A percentile compares a stretch with the other conserved stretches of the same genome.
Evolutionary conservation across 768 basidiomycete genomes (phyloP).

Genomic region (Agrocybe chaxingu): DNA sequence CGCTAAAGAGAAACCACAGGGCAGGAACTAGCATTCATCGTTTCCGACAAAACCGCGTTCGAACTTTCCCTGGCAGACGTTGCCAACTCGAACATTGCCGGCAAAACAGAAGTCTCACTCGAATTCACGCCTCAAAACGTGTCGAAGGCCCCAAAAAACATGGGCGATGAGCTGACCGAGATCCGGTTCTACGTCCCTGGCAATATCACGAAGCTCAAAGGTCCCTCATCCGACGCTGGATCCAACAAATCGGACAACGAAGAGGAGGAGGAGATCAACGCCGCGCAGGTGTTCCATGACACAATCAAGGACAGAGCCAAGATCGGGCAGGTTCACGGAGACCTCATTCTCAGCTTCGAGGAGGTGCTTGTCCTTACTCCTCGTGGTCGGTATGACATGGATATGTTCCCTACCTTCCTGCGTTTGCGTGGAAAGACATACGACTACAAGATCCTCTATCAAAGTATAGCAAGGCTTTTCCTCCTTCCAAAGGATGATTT

Average conservation of each 20-base stretch:
- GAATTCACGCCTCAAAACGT: conserved; percentile 64
- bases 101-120: conserved; percentile 97
- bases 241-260: conserved; percentile 73
- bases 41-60: conserved; percentile 85
- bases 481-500: conserved; percentile 95
- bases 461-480: conserved; percentile 84
- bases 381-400: conserved; percentile 95
- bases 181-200: conserved; percentile 97
- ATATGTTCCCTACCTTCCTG: conserved; percentile 95
- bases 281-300: conserved; percentile 97
- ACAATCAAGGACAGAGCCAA: conserved; percentile 95
- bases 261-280: conserved; percentile 76
- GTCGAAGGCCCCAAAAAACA: conserved; percentile 35
- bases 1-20: conserved; percentile 41
- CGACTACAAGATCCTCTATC: conserved; percentile 96
- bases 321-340: conserved; percentile 87
- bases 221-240: conserved; percentile 58
- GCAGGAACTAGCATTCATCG: conserved; percentile 86
- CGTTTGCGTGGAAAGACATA: conserved; percentile 97
- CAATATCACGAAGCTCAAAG: conserved; percentile 52
- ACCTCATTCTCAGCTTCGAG: conserved; percentile 91
- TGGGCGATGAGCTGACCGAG: conserved; percentile 88
- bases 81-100: conserved; percentile 96
- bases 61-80: conserved; percentile 85
- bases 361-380: conserved; percentile 95